Base-by-base conservation (phyloP, 768 basidiomycete species). In the Strobilomyces confusus region DNA sequence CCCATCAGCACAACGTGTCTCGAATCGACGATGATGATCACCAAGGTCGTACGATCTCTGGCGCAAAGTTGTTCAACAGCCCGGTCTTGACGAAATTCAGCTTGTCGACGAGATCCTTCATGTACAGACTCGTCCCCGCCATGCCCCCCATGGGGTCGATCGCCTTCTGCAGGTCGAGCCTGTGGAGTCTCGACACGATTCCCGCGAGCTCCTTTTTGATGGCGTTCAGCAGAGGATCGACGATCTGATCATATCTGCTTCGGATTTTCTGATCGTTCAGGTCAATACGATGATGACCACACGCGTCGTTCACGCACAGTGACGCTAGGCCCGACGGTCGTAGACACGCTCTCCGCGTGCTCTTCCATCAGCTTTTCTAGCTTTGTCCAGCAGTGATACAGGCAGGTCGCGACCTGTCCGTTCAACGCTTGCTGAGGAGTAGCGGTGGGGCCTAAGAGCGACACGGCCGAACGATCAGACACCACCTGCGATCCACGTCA, bases 181-280 rank as follows among this genome's bases (percentile, higher is more conserved):
- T 82, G 70, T 98, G 95, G 26, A 99, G 76, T 48, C 87, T 83
- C 2, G 86, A 81, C 42, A 97, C 77, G 57, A 94, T 89, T 1
- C 84, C 79, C 33, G 83, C 77, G 32, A 93, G 74, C 60, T 99
- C 97, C 19, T 90, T 82, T 32, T 84, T 84, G 58, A 98, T 82
- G 4, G 87, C 81, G 3, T 75, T 69, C 34, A 83, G 70, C 17
- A 92, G 61, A 0, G 86, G 86, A 48, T 88, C 80, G 6, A 82
- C 71, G 22, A 89, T 72, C 7, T 74, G 74, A 42, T 83, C 78
- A 62, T 83, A 88, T 13, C 73, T 69, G 25, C 33, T 41, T 52
- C 43, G 44, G 33, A 65, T 64, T 65, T 67, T 65, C 64, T 65
- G 57, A 40, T 4, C 17, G 44, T 30, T 36, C 17, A 6, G 9